Conservation (phyloP, 352 stramenopile genomes). For the Globisporangium emineosum region DNA sequence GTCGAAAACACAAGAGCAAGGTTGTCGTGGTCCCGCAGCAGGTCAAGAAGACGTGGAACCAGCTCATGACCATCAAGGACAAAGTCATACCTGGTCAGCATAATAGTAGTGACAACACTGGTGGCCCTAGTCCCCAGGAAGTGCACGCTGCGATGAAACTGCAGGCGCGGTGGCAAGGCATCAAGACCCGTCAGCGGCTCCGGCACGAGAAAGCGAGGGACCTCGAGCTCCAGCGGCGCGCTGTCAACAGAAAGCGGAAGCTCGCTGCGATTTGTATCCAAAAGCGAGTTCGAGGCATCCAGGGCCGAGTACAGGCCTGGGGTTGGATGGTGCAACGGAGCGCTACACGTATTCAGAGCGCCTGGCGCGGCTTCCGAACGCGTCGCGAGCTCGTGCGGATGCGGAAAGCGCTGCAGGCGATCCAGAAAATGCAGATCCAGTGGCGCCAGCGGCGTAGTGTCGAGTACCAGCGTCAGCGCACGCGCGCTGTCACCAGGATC, state of each 20-base stretch:
- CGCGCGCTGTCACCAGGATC: conserved; percentile 29
- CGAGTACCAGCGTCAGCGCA: conserved; percentile 25
- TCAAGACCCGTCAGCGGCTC: conserved; percentile 34
- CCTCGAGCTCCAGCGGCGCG: conserved; percentile 27
- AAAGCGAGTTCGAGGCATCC: conserved; percentile 47
- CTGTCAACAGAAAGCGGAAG: conserved; percentile 25
- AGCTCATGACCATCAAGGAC: conserved; percentile 16
- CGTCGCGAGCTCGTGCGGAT: conserved; percentile 41
- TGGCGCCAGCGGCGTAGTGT: conserved; percentile 35
- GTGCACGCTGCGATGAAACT: conserved; percentile 37
- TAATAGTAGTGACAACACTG: neutral
- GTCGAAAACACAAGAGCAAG: conserved; percentile 3
- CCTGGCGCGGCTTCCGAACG: conserved; percentile 52
- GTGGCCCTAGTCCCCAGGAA: conserved; percentile 14
- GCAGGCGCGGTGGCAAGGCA: conserved; percentile 52
- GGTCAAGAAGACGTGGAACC: conserved; percentile 23
- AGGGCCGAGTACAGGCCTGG: conserved; percentile 41
- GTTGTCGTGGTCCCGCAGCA: conserved; percentile 9
- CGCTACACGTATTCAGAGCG: conserved; percentile 45
- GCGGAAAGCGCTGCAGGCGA: conserved; percentile 36
- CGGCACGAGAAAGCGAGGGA: conserved; percentile 34
- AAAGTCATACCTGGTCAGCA: conserved; percentile 4
- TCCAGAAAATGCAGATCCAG: conserved; percentile 45
- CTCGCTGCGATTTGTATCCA: conserved; percentile 53
- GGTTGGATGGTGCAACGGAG: conserved; percentile 32